phyloP scores from a whole-genome alignment of 1,139 yeast genomes.

The Kurtzmaniella natalensis region DNA sequence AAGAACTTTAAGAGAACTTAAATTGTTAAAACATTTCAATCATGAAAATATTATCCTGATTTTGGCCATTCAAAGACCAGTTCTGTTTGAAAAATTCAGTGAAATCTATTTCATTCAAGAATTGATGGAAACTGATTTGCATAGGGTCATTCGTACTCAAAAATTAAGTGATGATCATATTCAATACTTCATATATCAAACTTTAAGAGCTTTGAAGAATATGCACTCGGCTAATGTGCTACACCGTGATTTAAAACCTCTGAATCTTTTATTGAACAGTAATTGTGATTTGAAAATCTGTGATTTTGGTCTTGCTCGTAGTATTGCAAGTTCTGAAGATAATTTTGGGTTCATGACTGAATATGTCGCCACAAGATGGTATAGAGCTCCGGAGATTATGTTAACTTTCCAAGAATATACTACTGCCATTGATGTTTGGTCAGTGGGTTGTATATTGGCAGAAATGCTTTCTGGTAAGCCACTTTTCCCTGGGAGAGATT shows the following conservation, averaged over 20 bases:
- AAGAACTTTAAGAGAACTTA: slow-evolving; percentile 85
- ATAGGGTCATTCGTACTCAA: slow-evolving; percentile 85
- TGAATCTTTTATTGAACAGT: slow-evolving; percentile 79
- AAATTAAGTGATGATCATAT: slow-evolving; percentile 84
- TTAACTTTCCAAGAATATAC: slow-evolving; percentile 89
- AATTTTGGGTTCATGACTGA: slow-evolving; percentile 84
- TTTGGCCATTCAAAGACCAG: slow-evolving; percentile 86
- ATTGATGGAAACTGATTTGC: slow-evolving; percentile 93
- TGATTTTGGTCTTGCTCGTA: slow-evolving; percentile 90
- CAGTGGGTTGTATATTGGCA: slow-evolving; percentile 92
- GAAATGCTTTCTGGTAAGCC: slow-evolving; percentile 88
- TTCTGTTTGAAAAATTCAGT: slow-evolving; percentile 64
- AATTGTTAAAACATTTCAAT: slow-evolving; percentile 77
- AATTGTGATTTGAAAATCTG: slow-evolving; percentile 93
- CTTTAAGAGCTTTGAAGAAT: slow-evolving; percentile 82
- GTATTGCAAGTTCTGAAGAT: slow-evolving; percentile 24
- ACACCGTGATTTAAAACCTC: slow-evolving; percentile 91
- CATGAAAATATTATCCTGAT: slow-evolving; percentile 93
- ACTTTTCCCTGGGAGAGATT: slow-evolving; percentile 90
- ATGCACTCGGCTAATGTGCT: slow-evolving; percentile 89
- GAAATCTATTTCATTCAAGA: slow-evolving; percentile 94
- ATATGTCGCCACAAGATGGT: slow-evolving; percentile 97
- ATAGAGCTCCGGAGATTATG: slow-evolving; percentile 97
- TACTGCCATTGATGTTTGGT: slow-evolving; percentile 95
- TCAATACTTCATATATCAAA: slow-evolving; percentile 89